Percentiles rank a stretch among this genome's conserved stretches.
Conservation (phyloP, 805 yeast species). For the Kodamaea restingae region DNA sequence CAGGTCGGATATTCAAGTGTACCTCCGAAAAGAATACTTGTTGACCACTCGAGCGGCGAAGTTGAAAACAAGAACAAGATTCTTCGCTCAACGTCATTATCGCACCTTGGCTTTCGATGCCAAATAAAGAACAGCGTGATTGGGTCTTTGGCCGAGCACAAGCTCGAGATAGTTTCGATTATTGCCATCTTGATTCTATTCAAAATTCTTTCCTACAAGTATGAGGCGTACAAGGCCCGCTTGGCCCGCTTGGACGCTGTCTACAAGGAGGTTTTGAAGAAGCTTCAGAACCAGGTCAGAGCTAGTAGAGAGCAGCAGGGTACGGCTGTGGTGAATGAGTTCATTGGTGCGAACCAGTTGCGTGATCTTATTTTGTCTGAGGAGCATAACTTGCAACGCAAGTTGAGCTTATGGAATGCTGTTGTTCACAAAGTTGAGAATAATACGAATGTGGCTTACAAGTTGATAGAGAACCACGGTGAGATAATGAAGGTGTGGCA, state of each 20-base stretch:
- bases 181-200: slow-evolving; percentile 16
- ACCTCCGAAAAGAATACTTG: slow-evolving; percentile 13
- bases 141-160: slow-evolving; percentile 29
- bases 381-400: slow-evolving; percentile 32
- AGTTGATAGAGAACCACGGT: slow-evolving; percentile 72
- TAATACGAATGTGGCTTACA: slow-evolving; percentile 60
- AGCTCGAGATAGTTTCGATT: slow-evolving; percentile 15
- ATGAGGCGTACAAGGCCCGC: slow-evolving; percentile 34
- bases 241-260: slow-evolving; percentile 43
- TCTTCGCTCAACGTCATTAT: slow-evolving; percentile 72
- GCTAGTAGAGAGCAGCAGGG: slow-evolving; percentile 17
- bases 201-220: slow-evolving; percentile 29
- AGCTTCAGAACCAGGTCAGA: slow-evolving; percentile 46
- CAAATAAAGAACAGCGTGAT: slow-evolving; percentile 50
- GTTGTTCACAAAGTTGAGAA: slow-evolving; percentile 56
- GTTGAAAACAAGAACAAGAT: slow-evolving; percentile 43
- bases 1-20: slow-evolving; percentile 14
- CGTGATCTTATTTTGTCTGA: slow-evolving; percentile 56
- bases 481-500: slow-evolving; percentile 87
- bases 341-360: slow-evolving; percentile 66
- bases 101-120: slow-evolving; percentile 56
- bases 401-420: slow-evolving; percentile 52
- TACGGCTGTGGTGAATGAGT: slow-evolving; percentile 35
- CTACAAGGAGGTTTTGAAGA: slow-evolving; percentile 45
- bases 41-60: slow-evolving; percentile 37